These are phyloP conservation scores for Naganishia vishniacii DNA, from an alignment of 768 basidiomycete species.

Conservation along the genomic window DNA sequence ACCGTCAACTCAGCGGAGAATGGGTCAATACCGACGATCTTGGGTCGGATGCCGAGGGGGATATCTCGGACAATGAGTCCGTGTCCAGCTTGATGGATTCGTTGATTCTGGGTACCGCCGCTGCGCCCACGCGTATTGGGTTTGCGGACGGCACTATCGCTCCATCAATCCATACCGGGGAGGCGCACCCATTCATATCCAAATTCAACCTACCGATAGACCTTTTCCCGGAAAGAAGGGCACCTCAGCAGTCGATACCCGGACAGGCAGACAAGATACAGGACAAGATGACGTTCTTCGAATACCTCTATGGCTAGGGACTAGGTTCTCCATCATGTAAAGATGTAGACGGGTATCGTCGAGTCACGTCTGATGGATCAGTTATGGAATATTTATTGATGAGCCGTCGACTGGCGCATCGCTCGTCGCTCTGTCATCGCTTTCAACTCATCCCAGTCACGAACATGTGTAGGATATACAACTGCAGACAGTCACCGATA, in stretches of 20 bases:
- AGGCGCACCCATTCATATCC: constrained; percentile 22
- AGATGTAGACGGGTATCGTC: too few relatives aligned
- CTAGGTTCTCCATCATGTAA: too few relatives aligned
- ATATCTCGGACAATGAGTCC: constrained; percentile 23
- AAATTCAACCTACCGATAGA: constrained; percentile 25
- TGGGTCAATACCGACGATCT: constrained; percentile 9
- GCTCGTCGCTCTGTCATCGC: too few relatives aligned
- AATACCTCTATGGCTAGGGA: constrained; percentile 44
- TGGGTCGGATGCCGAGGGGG: constrained; percentile 13
- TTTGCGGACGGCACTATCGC: neutral
- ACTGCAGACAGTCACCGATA: too few relatives aligned
- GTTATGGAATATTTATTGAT: too few relatives aligned
- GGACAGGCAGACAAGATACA: constrained; percentile 28
- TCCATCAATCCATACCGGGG: neutral
- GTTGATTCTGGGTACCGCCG: constrained; percentile 13
- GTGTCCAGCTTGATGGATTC: constrained; percentile 25
- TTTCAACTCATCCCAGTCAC: too few relatives aligned
- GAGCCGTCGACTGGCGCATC: too few relatives aligned
- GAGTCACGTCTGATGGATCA: too few relatives aligned
- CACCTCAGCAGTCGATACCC: neutral
- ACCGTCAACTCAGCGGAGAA: constrained; percentile 1
- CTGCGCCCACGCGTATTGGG: neutral
- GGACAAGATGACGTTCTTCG: constrained; percentile 45
- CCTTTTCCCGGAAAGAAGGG: constrained; percentile 21
- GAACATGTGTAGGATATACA: too few relatives aligned